Evolutionary conservation across 1,284 basidiomycete genomes (phyloP).

Genomic region (Neonothopanus nambi): DNA sequence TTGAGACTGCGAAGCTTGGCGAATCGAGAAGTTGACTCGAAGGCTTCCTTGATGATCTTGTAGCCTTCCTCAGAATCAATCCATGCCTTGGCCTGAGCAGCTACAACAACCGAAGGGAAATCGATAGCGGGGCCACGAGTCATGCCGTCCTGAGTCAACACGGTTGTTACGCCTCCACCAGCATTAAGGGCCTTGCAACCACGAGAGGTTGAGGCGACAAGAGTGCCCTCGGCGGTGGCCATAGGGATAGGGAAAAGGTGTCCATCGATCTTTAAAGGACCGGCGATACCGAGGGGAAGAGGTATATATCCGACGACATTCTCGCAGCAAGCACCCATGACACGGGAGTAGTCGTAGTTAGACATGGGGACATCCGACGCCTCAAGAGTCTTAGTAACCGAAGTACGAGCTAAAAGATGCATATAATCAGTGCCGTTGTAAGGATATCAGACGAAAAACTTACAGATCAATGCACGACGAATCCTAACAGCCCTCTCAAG

Average conservation of each 20-base stretch:
- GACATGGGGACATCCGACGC: conserved; percentile 80
- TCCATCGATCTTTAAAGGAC: conserved; percentile 92
- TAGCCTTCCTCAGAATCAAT: conserved; percentile 87
- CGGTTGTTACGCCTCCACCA: conserved; percentile 93
- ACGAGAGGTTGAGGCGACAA: conserved; percentile 96
- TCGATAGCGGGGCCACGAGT: conserved; percentile 98
- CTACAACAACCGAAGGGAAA: conserved; percentile 82
- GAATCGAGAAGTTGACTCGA: conserved; percentile 94
- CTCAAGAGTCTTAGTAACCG: conserved; percentile 85
- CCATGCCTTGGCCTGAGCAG: conserved; percentile 88
- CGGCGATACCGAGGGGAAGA: conserved; percentile 94
- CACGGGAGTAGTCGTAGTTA: conserved; percentile 92
- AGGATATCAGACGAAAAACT: conserved; percentile 33
- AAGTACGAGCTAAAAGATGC: conserved; percentile 71
- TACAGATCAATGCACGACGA: conserved; percentile 88
- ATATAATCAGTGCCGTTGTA: conserved; percentile 15
- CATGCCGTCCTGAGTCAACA: conserved; percentile 94
- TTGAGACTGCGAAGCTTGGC: conserved; percentile 83
- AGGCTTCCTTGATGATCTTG: conserved; percentile 76
- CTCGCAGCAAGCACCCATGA: conserved; percentile 98
- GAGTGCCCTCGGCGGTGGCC: conserved; percentile 98
- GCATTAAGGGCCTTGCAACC: conserved; percentile 98
- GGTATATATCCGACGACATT: conserved; percentile 99
- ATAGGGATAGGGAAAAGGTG: conserved; percentile 90
- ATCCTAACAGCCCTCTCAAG: conserved; percentile 87